Conservation (phyloP, 495 filamentous ascomycete species). For the Penicillium arizonense region DNA sequence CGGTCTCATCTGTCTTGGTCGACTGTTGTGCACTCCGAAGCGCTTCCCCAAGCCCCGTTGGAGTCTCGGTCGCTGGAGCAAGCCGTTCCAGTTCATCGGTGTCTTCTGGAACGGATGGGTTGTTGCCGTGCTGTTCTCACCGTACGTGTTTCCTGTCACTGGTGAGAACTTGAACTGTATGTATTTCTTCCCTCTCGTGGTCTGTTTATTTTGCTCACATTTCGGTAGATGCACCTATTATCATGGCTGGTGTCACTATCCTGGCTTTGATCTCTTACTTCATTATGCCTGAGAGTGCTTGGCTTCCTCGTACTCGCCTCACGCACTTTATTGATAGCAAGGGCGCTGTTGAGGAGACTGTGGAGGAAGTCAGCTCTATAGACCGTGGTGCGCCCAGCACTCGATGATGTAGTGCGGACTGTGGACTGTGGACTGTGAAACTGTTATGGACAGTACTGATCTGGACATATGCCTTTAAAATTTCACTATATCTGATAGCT, state of each 20-base stretch:
- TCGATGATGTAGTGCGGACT: slow-evolving; percentile 8
- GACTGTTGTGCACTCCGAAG: slow-evolving; percentile 45
- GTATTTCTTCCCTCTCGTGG: slow-evolving; percentile 3
- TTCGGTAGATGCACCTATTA: slow-evolving; percentile 43
- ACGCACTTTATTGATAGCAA: slow-evolving; percentile 47
- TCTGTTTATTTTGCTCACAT: not conserved
- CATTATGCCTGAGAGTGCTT: slow-evolving; percentile 47
- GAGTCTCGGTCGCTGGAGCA: slow-evolving; percentile 43
- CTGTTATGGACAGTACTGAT: not conserved
- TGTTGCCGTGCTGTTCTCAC: slow-evolving; percentile 48
- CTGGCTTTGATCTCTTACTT: slow-evolving; percentile 47
- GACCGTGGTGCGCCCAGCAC: slow-evolving; percentile 8
- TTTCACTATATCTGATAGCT: not conserved
- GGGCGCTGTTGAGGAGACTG: slow-evolving; percentile 29
- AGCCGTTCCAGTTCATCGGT: slow-evolving; percentile 48
- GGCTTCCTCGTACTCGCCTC: slow-evolving; percentile 43
- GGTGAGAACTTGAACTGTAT: slow-evolving; percentile 47
- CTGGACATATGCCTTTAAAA: not conserved
- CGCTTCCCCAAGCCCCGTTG: slow-evolving; percentile 46
- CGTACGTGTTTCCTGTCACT: slow-evolving; percentile 44
- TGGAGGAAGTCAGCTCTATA: slow-evolving; percentile 20
- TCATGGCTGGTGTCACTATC: slow-evolving; percentile 50
- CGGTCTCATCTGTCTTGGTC: slow-evolving; percentile 52
- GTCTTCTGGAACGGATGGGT: slow-evolving; percentile 54
- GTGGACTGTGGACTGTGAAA: not conserved